Evolutionary conservation across 176 grass and related monocot genomes (phyloP), one percentile per base, ranked within the genome.

Genomic region (Olyra latifolia): DNA sequence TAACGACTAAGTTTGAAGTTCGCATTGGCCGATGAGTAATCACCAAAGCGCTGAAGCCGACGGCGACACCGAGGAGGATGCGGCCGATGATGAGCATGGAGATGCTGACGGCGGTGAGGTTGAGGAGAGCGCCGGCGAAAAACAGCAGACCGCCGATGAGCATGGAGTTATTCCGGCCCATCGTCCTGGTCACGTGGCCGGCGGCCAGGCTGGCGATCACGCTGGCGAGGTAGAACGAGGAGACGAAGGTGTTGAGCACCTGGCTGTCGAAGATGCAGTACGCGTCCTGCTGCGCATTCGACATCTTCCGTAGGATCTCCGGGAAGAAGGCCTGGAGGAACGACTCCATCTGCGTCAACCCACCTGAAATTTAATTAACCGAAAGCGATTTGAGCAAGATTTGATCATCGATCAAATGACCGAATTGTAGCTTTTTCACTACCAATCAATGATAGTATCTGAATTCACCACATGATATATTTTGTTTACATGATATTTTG

Each of bases 41-140:
- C 45, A 75, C 74, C 73, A 73, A 23, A 0, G 41, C 86, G 75
- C 81, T 93, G 81, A 97, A 97, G 20, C 94, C 89, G 35, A 97
- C 84, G 44, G 91, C 91, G 42, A 93, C 66, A 23, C 94, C 94
- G 15, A 97, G 94, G 27, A 97, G 76, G 13, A 97, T 7, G 27
- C 91, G 94, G 14, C 91, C 94, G 2, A 91, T 8, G 57, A 97
- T 82, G 32, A 93, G 94, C 94, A 97, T 97, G 72, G n/a, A 48
- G 6, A 97, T 75, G 84, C 93, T 93, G 7, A 64, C 71, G 79
- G 91, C 94, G 3, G 88, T 25, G 42, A 81, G 75, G 77, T 97
- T 89, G 69, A 89, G 59, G 23, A 76, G 19, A 3, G 88, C 56
- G 15, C 94, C 94, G 13, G 79, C 25, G 24, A 97, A 75, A 84